phyloP scores from a whole-genome alignment of 805 yeast species.

The Zygotorulaspora chibaensis region DNA sequence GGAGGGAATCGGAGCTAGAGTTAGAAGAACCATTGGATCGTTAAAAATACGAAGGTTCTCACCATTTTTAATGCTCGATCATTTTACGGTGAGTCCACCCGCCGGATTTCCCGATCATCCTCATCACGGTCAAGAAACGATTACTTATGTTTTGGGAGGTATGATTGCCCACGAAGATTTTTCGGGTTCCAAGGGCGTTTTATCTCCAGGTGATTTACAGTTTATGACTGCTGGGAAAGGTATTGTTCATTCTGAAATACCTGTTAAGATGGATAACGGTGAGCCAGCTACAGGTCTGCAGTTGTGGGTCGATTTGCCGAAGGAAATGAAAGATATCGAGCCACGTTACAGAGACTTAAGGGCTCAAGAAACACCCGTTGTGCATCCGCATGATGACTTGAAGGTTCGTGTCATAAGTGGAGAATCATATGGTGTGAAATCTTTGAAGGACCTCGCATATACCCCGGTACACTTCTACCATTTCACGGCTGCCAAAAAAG shows the following conservation, averaged over 20 bases:
- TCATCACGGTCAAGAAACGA: slow-evolving; percentile 80
- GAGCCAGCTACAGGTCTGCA: slow-evolving; percentile 67
- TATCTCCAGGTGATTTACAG: slow-evolving; percentile 80
- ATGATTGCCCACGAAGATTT: slow-evolving; percentile 79
- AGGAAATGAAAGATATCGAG: slow-evolving; percentile 51
- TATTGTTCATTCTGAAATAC: slow-evolving; percentile 83
- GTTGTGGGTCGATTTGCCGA: slow-evolving; percentile 84
- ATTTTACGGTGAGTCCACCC: slow-evolving; percentile 58
- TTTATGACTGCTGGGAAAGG: slow-evolving; percentile 94
- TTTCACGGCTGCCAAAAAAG: slow-evolving; percentile 61
- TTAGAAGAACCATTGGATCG: slow-evolving; percentile 75
- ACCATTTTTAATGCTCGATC: slow-evolving; percentile 80
- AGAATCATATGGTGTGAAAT: slow-evolving; percentile 66
- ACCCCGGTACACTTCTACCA: slow-evolving; percentile 77
- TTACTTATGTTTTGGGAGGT: slow-evolving; percentile 62
- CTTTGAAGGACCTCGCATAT: slow-evolving; percentile 69
- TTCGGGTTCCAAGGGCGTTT: slow-evolving; percentile 75
- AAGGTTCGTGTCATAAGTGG: slow-evolving; percentile 68
- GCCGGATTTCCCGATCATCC: slow-evolving; percentile 84
- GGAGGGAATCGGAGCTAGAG: slow-evolving; percentile 87
- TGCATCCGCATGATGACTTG: slow-evolving; percentile 59
- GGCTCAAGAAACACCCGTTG: slow-evolving; percentile 66
- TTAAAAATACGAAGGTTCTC: slow-evolving; percentile 64
- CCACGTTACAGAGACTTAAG: slow-evolving; percentile 80
- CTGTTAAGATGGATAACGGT: slow-evolving; percentile 48